Conservation (phyloP, 257 asterid genomes). For the Solanum peruvianum region DNA sequence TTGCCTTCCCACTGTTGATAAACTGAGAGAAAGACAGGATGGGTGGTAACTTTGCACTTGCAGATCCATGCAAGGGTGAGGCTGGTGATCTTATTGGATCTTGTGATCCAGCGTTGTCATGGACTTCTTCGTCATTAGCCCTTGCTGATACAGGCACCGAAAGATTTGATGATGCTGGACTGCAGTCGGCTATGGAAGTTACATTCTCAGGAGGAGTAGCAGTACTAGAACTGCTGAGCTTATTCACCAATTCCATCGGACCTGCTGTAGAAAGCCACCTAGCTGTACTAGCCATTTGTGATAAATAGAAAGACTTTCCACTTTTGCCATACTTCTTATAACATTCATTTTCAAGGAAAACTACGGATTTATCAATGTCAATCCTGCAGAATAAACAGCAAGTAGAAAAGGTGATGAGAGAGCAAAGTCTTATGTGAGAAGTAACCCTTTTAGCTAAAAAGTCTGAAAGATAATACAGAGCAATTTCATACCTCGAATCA, state of each 20-base stretch:
- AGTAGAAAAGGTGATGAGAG: neutral
- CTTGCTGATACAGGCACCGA: conserved; percentile 2
- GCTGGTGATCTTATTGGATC: conserved; percentile 1
- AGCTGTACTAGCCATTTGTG: conserved; percentile 64
- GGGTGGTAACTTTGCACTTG: conserved; percentile 31
- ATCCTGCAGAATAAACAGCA: conserved; percentile 28
- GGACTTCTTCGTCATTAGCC: conserved; percentile 10
- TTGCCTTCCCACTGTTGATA: conserved; percentile 41
- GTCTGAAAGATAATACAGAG: neutral
- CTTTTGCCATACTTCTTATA: conserved; percentile 51
- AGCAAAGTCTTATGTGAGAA: neutral
- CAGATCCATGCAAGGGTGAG: neutral
- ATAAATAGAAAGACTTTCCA: conserved; percentile 73
- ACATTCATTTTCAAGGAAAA: conserved; percentile 63
- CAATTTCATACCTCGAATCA: conserved; percentile 29
- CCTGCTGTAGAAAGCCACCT: conserved; percentile 79
- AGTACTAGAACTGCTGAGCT: conserved; percentile 20
- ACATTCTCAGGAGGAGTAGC: conserved; percentile 8
- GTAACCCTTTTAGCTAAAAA: neutral
- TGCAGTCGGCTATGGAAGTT: conserved; percentile 11
- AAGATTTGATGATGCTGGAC: conserved; percentile 21
- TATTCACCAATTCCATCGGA: conserved; percentile 30
- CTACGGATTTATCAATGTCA: conserved; percentile 31
- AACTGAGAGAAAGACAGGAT: conserved; percentile 74
- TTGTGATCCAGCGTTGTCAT: conserved; percentile 3